A percentile compares a stretch with the other conserved stretches of the same genome.
These are phyloP conservation scores for Sindora glabra DNA, from an alignment of 306 rosid species.

Conservation along the genomic window DNA sequence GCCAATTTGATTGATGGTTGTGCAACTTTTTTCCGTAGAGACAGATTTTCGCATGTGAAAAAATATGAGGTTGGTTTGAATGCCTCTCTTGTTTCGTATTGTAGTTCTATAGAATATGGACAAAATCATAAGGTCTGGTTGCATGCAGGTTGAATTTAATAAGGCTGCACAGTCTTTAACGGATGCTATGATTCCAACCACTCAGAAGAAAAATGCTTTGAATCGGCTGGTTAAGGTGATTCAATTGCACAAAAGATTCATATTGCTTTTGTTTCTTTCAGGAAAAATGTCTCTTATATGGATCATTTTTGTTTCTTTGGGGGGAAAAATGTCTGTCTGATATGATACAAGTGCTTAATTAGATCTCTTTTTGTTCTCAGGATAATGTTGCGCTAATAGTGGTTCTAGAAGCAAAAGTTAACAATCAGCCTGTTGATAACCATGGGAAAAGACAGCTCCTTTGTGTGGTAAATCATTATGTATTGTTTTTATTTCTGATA, in stretches of 20 bases:
- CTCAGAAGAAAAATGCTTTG: constrained; percentile 86
- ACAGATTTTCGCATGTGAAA: constrained; percentile 87
- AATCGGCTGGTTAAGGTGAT: constrained; percentile 82
- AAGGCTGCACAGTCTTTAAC: constrained; percentile 97
- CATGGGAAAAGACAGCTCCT: constrained; percentile 91
- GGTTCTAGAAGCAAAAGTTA: constrained; percentile 90
- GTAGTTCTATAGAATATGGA: not conserved
- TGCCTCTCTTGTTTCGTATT: constrained; percentile 6
- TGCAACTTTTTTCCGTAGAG: constrained; percentile 98
- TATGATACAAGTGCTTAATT: not conserved
- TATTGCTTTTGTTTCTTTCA: not conserved
- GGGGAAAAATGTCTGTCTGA: not conserved
- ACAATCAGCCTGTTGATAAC: constrained; percentile 66
- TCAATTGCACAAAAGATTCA: constrained; percentile 1
- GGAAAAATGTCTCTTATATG: not conserved
- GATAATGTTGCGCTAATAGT: constrained; percentile 95
- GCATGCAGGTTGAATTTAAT: constrained; percentile 88
- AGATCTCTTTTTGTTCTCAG: constrained; percentile 31
- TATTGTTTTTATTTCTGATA: not conserved
- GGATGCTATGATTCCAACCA: constrained; percentile 74
- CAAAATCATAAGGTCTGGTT: constrained; percentile 6
- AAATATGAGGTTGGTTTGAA: constrained; percentile 91
- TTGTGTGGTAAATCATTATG: constrained; percentile 71
- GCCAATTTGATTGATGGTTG: constrained; percentile 75
- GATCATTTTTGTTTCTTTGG: not conserved